Conservation (phyloP, 2,329 filamentous ascomycete genomes). For the Stagonosporopsis cucurbitacearum region DNA sequence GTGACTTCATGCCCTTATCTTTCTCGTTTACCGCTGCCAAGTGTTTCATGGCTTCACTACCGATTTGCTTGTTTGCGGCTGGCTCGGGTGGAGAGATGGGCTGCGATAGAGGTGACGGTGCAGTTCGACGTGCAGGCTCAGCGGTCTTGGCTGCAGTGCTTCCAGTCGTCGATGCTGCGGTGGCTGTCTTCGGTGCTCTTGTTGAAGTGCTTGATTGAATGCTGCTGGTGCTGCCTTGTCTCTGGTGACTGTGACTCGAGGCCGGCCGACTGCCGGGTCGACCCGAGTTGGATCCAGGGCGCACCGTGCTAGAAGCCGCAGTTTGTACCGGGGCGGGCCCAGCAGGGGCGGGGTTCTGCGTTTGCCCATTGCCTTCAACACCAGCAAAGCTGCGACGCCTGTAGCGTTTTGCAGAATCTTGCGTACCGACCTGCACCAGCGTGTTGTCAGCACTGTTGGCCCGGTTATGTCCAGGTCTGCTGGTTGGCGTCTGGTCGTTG, state of each 20-base stretch:
- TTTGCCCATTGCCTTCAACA: slow-evolving; percentile 52
- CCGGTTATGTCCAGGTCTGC: slow-evolving; percentile 59
- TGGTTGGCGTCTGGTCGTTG: slow-evolving; percentile 25
- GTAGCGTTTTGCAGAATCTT: slow-evolving; percentile 76
- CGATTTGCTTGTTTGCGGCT: slow-evolving; percentile 24
- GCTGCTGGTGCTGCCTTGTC: slow-evolving; percentile 49
- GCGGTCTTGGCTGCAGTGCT: slow-evolving; percentile 37
- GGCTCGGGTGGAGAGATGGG: slow-evolving; percentile 49
- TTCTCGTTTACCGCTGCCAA: slow-evolving; percentile 87
- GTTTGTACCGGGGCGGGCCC: slow-evolving; percentile 21
- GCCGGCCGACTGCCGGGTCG: slow-evolving; percentile 38
- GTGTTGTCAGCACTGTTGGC: slow-evolving; percentile 74
- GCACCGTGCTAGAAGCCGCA: slow-evolving; percentile 25
- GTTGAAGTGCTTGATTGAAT: slow-evolving; percentile 43
- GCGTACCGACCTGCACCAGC: slow-evolving; percentile 61
- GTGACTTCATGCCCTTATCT: slow-evolving; percentile 83
- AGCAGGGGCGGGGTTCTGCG: slow-evolving; percentile 22
- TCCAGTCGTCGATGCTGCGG: slow-evolving; percentile 25
- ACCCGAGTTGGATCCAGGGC: slow-evolving; percentile 40
- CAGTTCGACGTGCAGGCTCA: slow-evolving; percentile 52
- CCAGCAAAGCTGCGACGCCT: slow-evolving; percentile 83
- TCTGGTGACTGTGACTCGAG: slow-evolving; percentile 46
- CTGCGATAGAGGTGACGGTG: slow-evolving; percentile 57
- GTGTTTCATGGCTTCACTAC: slow-evolving; percentile 80
- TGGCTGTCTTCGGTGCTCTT: slow-evolving; percentile 21